These are phyloP conservation scores for Vaccinium darrowii DNA, from an alignment of 148 eudicot species.

Conservation along the genomic window DNA sequence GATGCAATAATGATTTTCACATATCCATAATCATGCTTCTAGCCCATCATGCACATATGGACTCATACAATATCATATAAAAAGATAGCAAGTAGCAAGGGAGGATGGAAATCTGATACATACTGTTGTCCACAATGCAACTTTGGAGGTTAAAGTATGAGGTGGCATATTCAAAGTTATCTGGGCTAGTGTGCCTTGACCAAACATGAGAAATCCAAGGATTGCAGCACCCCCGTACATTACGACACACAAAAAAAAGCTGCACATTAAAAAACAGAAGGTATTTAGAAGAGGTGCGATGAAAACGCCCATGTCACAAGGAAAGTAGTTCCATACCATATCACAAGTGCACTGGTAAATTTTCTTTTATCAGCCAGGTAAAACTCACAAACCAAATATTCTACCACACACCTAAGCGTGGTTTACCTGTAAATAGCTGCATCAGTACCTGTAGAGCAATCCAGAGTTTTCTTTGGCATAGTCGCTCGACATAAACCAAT, in stretches of 20 bases:
- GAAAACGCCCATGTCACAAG: neutral
- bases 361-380: constrained; percentile 87
- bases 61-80: neutral
- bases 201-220: constrained; percentile 89
- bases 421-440: too few relatives aligned
- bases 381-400: too few relatives aligned
- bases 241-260: constrained; percentile 64
- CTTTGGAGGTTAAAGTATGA: constrained; percentile 48
- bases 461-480: too few relatives aligned
- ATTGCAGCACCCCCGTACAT: constrained; percentile 78
- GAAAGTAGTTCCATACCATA: constrained; percentile 35
- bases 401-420: too few relatives aligned
- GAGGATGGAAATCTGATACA: constrained; percentile 26
- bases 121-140: constrained; percentile 89
- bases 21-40: neutral
- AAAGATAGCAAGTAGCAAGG: neutral
- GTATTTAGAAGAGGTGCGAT: neutral
- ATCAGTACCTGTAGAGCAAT: too few relatives aligned
- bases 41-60: too few relatives aligned
- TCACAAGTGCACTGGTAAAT: constrained; percentile 60
- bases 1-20: neutral
- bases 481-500: too few relatives aligned
- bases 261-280: constrained; percentile 31
- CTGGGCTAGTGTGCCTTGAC: constrained; percentile 66
- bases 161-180: constrained; percentile 87